Base-by-base conservation (phyloP, 2,329 filamentous ascomycete species). In the Talaromyces sp. region DNA sequence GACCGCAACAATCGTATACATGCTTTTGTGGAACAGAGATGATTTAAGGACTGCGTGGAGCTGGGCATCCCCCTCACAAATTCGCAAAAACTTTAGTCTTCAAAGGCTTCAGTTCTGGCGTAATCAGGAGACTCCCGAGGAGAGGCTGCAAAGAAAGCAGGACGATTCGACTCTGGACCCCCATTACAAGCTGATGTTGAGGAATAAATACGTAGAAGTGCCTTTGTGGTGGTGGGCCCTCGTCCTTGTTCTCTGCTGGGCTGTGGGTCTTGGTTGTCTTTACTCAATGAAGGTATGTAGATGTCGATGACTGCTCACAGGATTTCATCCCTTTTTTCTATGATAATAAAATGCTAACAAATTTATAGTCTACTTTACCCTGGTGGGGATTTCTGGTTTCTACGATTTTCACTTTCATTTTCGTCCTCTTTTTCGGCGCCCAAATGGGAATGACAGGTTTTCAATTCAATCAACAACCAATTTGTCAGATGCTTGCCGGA, bases 401-500 rank as follows among this genome's bases (percentile, higher is more conserved):
- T 2, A 72, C 76, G 13, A 6, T 78, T 1, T 67, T 82, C 1
- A 73, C 76, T 25, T 71, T 72, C 56, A 25, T 78, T 8, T 75
- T 79, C 3, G 72, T 79, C 5, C 68, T 81, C 11, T 78, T 82
- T 66, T 79, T 78, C n/a, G 80, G 78, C 4, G 75, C 78, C 1
- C 71, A 77, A 68, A 69, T 71, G 45, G 79, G 75, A 13, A 70
- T 80, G 47, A 76, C 77, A 0, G 79, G 80, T 1, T 80, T 82
- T 68, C 72, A 79, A 27, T 79, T 79, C 54, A 76, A 74, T 66
- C 70, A 78, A 27, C 76, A 81, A 65, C 75, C 76, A 5, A 74
- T 80, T 34, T 75, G 79, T 10, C 81, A 85, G 70, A 81, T 84
- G 77, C 70, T 85, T 25, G 82, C 77, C 3, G 83, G 81, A 22